Percentiles rank a stretch among this genome's conserved stretches.
Conservation (phyloP, 495 filamentous ascomycete genomes). For the Aspergillus sclerotiicarbonarius region DNA sequence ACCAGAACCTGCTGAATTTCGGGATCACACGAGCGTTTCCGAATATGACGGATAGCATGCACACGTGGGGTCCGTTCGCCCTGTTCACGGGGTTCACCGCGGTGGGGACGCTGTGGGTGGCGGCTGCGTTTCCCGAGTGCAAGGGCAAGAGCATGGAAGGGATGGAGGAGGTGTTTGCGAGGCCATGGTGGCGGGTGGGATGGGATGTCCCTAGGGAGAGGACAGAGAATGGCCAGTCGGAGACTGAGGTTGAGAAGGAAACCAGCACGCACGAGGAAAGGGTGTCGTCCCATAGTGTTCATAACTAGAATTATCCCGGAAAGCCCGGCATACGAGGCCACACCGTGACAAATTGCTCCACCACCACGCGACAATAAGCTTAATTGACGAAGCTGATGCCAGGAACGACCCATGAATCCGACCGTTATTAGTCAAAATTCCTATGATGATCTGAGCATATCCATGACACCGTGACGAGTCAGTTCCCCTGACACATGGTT, state of each 20-base stretch:
- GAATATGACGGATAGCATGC: conserved; percentile 21
- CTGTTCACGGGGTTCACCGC: conserved; percentile 19
- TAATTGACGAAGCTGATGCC: not conserved
- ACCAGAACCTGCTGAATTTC: conserved; percentile 26
- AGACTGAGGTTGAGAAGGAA: not conserved
- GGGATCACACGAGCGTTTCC: conserved; percentile 24
- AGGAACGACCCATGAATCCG: not conserved
- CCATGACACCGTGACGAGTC: not conserved
- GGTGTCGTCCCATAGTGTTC: not conserved
- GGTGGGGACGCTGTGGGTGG: conserved; percentile 19
- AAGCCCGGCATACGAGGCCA: not conserved
- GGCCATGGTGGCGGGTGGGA: not conserved
- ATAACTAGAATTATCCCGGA: not conserved
- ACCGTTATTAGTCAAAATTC: not conserved
- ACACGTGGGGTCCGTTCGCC: conserved; percentile 24
- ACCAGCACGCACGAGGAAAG: not conserved
- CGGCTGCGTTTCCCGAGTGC: conserved; percentile 23
- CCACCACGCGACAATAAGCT: not conserved
- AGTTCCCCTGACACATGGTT: not conserved
- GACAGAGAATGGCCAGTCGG: too few species aligned
- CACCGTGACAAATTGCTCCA: not conserved
- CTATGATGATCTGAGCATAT: not conserved
- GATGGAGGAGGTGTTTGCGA: conserved; percentile 1
- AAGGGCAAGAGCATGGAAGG: conserved; percentile 26
- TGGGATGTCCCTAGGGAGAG: too few species aligned